Evolutionary conservation across 768 basidiomycete species (phyloP).

Genomic region (Pleurotus giganteus): DNA sequence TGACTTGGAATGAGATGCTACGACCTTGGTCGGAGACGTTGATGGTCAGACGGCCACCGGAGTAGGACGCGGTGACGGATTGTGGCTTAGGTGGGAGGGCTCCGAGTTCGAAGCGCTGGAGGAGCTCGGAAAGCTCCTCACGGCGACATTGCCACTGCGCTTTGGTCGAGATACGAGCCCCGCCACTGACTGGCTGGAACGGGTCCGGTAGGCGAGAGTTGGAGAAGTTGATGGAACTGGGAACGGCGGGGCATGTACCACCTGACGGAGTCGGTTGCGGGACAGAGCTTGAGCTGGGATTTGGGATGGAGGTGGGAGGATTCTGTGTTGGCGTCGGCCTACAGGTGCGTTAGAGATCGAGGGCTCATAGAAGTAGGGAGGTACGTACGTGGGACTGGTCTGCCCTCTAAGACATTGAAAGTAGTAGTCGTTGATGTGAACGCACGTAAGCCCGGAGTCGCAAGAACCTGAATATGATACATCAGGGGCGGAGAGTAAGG

Average conservation of each 20-base stretch:
- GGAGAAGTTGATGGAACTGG: slow-evolving; percentile 29
- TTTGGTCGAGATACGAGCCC: slow-evolving; percentile 38
- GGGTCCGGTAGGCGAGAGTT: slow-evolving; percentile 50
- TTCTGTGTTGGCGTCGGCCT: no score
- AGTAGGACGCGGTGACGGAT: slow-evolving; percentile 42
- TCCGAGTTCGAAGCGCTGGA: slow-evolving; percentile 55
- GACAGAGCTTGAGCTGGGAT: no score
- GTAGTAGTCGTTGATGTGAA: slow-evolving; percentile 5
- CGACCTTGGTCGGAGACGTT: slow-evolving; percentile 43
- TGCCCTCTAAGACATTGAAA: slow-evolving; percentile 7
- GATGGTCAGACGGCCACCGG: slow-evolving; percentile 45
- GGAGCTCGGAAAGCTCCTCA: slow-evolving; percentile 43
- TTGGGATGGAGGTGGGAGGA: no score
- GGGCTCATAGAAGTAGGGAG: no score
- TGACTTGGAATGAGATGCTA: slow-evolving; percentile 47
- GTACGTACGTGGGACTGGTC: no score
- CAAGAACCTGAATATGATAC: background rate
- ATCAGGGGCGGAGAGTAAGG: background rate
- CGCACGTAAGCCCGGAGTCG: background rate
- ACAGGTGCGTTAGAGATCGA: no score
- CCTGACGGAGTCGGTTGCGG: no score
- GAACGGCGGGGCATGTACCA: slow-evolving; percentile 26
- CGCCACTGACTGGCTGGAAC: slow-evolving; percentile 45
- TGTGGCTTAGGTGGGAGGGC: slow-evolving; percentile 45
- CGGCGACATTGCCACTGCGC: slow-evolving; percentile 52